Evolutionary conservation across 306 rosid genomes (phyloP), one percentile per base, ranked within the genome.

Genomic region (Adenanthera pavonina): DNA sequence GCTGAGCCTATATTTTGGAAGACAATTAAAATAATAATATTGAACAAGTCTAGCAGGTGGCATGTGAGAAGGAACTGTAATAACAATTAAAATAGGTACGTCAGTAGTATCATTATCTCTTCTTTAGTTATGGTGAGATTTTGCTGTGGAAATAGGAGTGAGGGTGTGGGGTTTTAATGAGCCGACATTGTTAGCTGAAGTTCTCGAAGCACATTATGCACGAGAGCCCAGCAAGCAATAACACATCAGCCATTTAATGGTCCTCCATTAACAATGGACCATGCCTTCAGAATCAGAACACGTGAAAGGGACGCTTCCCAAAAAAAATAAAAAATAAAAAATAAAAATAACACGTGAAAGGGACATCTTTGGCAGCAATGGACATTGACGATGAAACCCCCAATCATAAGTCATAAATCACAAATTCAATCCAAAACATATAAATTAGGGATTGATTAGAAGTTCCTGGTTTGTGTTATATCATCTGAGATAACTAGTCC

Each of bases 1-100:
- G 98, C 98, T 57, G 98, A 95, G 77, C 98, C 98, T 94, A 88
- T 65, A 62, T 57, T 36, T 66, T 69, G 70, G 61, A 71, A 72
- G 20, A 17, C 25, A 77, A 67, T 51, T 33, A 72, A 48, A 78
- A 72, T 73, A 78, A 72, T 73, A 20, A 67, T 19, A 38, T 33
- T 16, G 54, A 7, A 25, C 74, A 59, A 77, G 69, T 0, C 54
- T 3, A 38, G 70, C 38, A 34, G 60, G 53, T 77, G 10, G 33
- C 9, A 54, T 0, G 25, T 17, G 60, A 1, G 8, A n/a, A 16
- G 60, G 30, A 12, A n/a, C 7, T 38, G 47, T 36, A 14, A 3
- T 25, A 20, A 25, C 16, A 36, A 65, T 36, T 41, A 19, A 36
- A 65, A 15, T 6, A 36, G 43, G 30, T 65, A 2, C 30, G 47